A percentile compares a stretch with the other conserved stretches of the same genome.
These are phyloP conservation scores for Hanseniaspora meyeri DNA, from an alignment of 805 yeast species.

Conservation along the genomic window DNA sequence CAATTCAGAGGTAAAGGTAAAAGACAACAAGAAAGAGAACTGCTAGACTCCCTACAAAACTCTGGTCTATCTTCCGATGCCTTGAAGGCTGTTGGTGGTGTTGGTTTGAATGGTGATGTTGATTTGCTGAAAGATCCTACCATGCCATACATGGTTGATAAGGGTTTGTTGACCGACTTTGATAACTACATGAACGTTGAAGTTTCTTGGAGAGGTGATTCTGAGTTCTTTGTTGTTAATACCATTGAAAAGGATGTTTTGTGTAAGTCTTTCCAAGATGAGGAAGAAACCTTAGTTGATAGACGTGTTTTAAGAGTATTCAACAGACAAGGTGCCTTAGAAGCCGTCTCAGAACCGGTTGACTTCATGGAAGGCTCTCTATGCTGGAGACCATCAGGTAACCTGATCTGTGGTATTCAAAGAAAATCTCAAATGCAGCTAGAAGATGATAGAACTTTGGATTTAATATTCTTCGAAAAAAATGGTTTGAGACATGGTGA, in stretches of 20 bases:
- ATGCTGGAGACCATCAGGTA: slow-evolving; percentile 87
- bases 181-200: slow-evolving; percentile 34
- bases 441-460: slow-evolving; percentile 30
- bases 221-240: slow-evolving; percentile 65
- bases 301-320: slow-evolving; percentile 78
- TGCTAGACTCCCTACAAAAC: slow-evolving; percentile 34
- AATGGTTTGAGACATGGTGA: slow-evolving; percentile 89
- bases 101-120: slow-evolving; percentile 32
- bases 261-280: slow-evolving; percentile 13
- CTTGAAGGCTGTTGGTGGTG: slow-evolving; percentile 32
- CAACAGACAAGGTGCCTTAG: slow-evolving; percentile 62
- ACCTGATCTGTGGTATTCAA: slow-evolving; percentile 71
- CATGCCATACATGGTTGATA: slow-evolving; percentile 56
- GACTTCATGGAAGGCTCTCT: slow-evolving; percentile 63
- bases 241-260: slow-evolving; percentile 35
- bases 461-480: slow-evolving; percentile 72
- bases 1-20: slow-evolving; percentile 94
- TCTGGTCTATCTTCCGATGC: slow-evolving; percentile 37
- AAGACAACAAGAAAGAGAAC: slow-evolving; percentile 57
- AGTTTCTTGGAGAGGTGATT: slow-evolving; percentile 93
- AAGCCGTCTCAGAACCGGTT: slow-evolving; percentile 79
- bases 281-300: slow-evolving; percentile 27
- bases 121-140: slow-evolving; percentile 79
- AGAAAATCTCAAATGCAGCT: slow-evolving; percentile 39
- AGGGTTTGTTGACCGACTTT: slow-evolving; percentile 46